phyloP scores from a whole-genome alignment of 768 basidiomycete species.

The Agaricus subrufescens region DNA sequence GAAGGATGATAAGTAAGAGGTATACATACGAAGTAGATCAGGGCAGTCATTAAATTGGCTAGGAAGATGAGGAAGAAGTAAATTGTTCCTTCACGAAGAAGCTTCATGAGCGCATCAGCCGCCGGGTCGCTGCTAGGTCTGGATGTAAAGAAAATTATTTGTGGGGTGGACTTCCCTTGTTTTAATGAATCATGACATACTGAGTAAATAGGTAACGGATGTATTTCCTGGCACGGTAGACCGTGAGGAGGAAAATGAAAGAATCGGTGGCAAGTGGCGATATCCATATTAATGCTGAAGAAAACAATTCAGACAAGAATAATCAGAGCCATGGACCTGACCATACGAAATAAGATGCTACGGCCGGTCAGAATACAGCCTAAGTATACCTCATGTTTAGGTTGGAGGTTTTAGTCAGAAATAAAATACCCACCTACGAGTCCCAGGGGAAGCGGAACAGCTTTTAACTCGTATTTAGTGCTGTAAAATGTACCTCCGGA shows the following conservation, averaged over 20 bases:
- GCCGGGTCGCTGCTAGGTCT: constrained; percentile 5
- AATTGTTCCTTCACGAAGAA: constrained; percentile 23
- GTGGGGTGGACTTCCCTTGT: neutral
- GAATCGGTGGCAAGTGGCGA: constrained; percentile 19
- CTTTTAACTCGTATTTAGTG: constrained; percentile 7
- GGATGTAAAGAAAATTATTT: neutral
- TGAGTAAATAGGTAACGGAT: neutral
- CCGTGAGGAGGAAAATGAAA: constrained; percentile 15
- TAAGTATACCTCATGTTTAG: constrained; percentile 1
- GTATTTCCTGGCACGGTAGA: constrained; percentile 14
- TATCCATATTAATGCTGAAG: constrained; percentile 22
- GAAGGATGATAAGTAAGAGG: neutral
- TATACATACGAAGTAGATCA: constrained; percentile 22
- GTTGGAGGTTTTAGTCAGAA: neutral
- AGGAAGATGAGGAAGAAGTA: constrained; percentile 23
- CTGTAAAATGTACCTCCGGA: neutral
- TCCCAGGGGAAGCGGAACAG: constrained; percentile 19
- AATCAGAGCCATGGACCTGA: neutral
- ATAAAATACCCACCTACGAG: constrained; percentile 16
- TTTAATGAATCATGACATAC: neutral
- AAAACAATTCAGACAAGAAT: neutral
- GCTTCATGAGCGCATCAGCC: constrained; percentile 17
- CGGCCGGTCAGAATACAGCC: constrained; percentile 23
- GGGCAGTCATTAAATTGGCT: constrained; percentile 20
- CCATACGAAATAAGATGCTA: constrained; percentile 20